These are phyloP conservation scores for Chalciporus sp. DNA, from an alignment of 1,284 basidiomycete species.

Conservation along the genomic window DNA sequence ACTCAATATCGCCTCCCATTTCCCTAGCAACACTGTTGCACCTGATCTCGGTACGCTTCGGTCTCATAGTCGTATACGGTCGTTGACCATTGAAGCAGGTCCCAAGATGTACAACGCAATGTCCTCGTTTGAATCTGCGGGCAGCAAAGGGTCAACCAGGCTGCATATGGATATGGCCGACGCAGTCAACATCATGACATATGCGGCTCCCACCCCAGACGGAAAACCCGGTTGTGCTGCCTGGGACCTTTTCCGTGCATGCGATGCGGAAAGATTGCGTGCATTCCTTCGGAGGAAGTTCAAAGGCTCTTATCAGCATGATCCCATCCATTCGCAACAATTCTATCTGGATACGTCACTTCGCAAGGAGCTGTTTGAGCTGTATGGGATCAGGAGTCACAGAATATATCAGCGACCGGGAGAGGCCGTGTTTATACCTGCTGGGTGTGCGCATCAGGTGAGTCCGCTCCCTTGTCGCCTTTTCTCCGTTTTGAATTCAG, in stretches of 20 bases:
- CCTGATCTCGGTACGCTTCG: slow-evolving; percentile 77
- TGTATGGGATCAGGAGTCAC: slow-evolving; percentile 75
- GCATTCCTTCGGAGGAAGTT: slow-evolving; percentile 68
- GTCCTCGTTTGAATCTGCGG: slow-evolving; percentile 60
- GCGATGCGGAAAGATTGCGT: slow-evolving; percentile 81
- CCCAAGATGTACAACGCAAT: slow-evolving; percentile 84
- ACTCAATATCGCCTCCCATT: slow-evolving; percentile 86
- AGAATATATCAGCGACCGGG: slow-evolving; percentile 88
- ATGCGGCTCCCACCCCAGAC: slow-evolving; percentile 62
- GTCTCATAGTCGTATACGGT: not conserved
- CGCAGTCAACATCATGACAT: slow-evolving; percentile 90
- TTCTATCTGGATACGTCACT: slow-evolving; percentile 80
- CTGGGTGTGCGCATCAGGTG: slow-evolving; percentile 94
- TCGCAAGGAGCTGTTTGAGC: slow-evolving; percentile 68
- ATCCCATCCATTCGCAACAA: slow-evolving; percentile 91
- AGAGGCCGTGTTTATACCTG: slow-evolving; percentile 95
- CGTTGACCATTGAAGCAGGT: slow-evolving; percentile 48
- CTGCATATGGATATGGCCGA: slow-evolving; percentile 98
- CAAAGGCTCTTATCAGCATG: slow-evolving; percentile 55
- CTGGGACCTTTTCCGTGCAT: slow-evolving; percentile 89
- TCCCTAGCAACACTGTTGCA: slow-evolving; percentile 79
- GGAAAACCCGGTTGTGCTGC: slow-evolving; percentile 80
- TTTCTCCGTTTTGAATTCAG: not conserved
- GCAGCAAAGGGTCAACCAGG: slow-evolving; percentile 82
- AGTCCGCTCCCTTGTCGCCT: slow-evolving; percentile 26